Evolutionary conservation across 768 basidiomycete species (phyloP).

Genomic region (Tephrocybe rancida): DNA sequence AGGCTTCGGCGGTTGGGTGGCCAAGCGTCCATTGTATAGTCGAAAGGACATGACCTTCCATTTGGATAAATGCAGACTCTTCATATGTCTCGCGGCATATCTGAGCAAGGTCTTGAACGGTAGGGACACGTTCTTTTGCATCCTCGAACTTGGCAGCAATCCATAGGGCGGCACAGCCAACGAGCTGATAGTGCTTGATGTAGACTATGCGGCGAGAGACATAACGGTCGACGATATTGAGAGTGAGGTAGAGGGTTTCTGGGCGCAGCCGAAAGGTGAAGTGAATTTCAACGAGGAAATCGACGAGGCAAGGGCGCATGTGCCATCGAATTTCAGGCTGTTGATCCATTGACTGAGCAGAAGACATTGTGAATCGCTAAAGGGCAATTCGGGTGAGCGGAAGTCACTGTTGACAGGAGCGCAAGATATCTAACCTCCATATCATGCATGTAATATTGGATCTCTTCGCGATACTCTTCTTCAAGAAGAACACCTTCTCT

Average conservation of each 20-base stretch:
- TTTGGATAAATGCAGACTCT: constrained; percentile 96
- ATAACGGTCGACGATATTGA: constrained; percentile 99
- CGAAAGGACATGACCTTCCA: constrained; percentile 96
- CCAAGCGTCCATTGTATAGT: constrained; percentile 97
- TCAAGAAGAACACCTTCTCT: constrained; percentile 81
- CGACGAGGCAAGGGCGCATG: constrained; percentile 98
- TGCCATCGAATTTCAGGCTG: constrained; percentile 99
- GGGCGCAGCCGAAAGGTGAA: constrained; percentile 97
- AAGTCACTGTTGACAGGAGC: constrained; percentile 12
- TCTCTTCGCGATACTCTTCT: constrained; percentile 95
- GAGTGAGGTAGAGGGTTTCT: constrained; percentile 96
- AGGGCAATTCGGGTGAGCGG: constrained; percentile 14
- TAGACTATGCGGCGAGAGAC: constrained; percentile 98
- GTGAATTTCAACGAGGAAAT: constrained; percentile 98
- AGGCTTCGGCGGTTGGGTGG: constrained; percentile 97
- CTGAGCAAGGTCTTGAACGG: constrained; percentile 90
- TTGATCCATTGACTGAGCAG: constrained; percentile 96
- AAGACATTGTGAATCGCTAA: constrained; percentile 81
- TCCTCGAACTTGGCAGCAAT: constrained; percentile 99
- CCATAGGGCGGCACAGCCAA: constrained; percentile 98
- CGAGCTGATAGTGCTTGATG: constrained; percentile 99
- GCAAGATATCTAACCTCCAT: constrained; percentile 83
- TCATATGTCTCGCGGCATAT: constrained; percentile 98
- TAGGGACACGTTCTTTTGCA: constrained; percentile 96
- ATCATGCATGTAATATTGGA: constrained; percentile 91